Percentiles rank a stretch among this genome's conserved stretches.
phyloP scores from a whole-genome alignment of 1,139 yeast species.

The Spathaspora jeffriesii region DNA sequence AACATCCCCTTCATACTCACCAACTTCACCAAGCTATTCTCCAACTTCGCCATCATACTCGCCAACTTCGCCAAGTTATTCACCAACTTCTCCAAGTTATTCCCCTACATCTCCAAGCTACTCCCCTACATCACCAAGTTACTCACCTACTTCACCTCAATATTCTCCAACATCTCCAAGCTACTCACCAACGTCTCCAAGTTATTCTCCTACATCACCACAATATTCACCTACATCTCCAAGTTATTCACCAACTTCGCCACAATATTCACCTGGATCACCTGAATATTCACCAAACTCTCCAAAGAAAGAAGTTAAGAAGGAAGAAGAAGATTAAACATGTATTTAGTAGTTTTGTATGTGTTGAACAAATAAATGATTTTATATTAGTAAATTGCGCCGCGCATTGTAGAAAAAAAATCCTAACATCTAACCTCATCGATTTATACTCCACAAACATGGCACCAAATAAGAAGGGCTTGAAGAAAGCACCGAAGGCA shows the following conservation, averaged over 20 bases:
- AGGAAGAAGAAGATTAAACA: slow-evolving; percentile 11
- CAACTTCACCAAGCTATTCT: slow-evolving; percentile 55
- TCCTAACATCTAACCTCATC: background rate
- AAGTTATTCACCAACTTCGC: slow-evolving; percentile 67
- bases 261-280: slow-evolving; percentile 68
- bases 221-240: slow-evolving; percentile 80
- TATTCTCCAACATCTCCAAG: slow-evolving; percentile 63
- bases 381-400: background rate
- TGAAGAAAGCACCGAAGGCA: slow-evolving; percentile 8
- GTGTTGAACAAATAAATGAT: slow-evolving; percentile 2
- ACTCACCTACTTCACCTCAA: slow-evolving; percentile 54
- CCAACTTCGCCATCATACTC: slow-evolving; percentile 59
- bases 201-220: slow-evolving; percentile 60
- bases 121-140: slow-evolving; percentile 58
- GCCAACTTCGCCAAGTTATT: slow-evolving; percentile 46
- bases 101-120: slow-evolving; percentile 64
- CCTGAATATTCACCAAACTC: slow-evolving; percentile 44
- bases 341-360: slow-evolving; percentile 3
- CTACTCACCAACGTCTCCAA: slow-evolving; percentile 50
- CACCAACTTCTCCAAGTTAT: slow-evolving; percentile 56
- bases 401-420: background rate
- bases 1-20: slow-evolving; percentile 61
- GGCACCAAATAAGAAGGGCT: slow-evolving; percentile 5
- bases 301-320: slow-evolving; percentile 11
- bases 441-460: background rate